These are phyloP conservation scores for Thermochaetoides dissita DNA, from an alignment of 2,329 filamentous ascomycete genomes.

Conservation along the genomic window DNA sequence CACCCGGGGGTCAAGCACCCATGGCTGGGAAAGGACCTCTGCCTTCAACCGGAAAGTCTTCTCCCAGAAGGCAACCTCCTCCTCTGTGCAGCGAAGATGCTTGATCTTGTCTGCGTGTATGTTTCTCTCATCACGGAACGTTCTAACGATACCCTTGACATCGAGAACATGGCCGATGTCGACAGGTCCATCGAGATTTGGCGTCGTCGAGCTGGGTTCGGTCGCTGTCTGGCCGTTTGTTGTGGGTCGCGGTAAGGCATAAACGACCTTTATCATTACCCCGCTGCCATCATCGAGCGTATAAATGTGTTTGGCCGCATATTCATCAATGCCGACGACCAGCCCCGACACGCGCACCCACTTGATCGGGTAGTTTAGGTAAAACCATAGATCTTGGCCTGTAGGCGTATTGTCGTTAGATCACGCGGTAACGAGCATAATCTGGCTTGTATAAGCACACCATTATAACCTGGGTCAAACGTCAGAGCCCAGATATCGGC, in stretches of 20 bases:
- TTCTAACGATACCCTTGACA: constrained; percentile 37
- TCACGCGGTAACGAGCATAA: too few relatives aligned
- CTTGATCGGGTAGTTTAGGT: constrained; percentile 61
- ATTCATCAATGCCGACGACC: constrained; percentile 48
- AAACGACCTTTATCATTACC: constrained; percentile 17
- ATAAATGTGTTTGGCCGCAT: constrained; percentile 31
- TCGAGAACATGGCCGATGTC: constrained; percentile 43
- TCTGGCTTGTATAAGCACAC: constrained; percentile 21
- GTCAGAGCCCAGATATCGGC: constrained; percentile 35
- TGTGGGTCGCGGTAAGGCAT: too few relatives aligned
- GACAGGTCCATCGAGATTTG: constrained; percentile 19
- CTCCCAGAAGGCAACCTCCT: constrained; percentile 47
- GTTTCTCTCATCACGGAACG: constrained; percentile 35
- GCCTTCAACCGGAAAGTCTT: constrained; percentile 35
- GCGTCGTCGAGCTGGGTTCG: too few relatives aligned
- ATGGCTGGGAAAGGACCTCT: constrained; percentile 37
- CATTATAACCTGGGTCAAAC: constrained; percentile 37
- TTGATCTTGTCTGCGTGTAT: constrained; percentile 37
- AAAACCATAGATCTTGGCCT: constrained; percentile 49
- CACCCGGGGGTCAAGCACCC: constrained; percentile 37
- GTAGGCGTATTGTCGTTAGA: background rate
- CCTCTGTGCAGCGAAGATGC: constrained; percentile 35
- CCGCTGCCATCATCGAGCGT: constrained; percentile 55
- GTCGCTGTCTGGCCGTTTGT: too few relatives aligned
- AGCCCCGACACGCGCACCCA: constrained; percentile 60